These are phyloP conservation scores for Somion occarium DNA, from an alignment of 1,284 basidiomycete genomes.

Conservation along the genomic window DNA sequence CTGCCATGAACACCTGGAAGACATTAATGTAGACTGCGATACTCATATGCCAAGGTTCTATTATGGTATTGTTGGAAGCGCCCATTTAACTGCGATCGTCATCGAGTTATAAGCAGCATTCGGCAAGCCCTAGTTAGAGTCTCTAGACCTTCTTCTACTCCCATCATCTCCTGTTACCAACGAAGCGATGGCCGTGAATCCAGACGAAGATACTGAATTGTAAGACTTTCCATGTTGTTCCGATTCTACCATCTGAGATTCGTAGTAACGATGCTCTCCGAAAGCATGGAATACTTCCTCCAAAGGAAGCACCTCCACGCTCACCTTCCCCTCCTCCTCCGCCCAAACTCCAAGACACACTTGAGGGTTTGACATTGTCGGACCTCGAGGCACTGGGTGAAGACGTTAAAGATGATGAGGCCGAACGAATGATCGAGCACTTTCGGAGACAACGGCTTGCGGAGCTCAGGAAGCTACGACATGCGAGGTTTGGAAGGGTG, in stretches of 20 bases:
- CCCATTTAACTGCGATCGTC: too few species aligned
- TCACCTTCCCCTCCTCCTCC: constrained; percentile 71
- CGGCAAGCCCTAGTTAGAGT: too few species aligned
- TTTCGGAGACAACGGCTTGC: constrained; percentile 65
- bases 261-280: constrained; percentile 87
- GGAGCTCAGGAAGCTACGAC: constrained; percentile 56
- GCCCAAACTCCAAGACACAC: constrained; percentile 58
- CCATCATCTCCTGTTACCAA: too few species aligned
- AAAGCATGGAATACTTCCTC: constrained; percentile 87
- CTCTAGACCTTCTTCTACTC: too few species aligned
- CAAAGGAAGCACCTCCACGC: constrained; percentile 60
- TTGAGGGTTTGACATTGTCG: constrained; percentile 61
- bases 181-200: constrained; percentile 57
- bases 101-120: too few species aligned
- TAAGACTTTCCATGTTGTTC: constrained; percentile 33
- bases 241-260: constrained; percentile 7
- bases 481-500: constrained; percentile 79
- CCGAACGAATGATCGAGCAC: constrained; percentile 71
- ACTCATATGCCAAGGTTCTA: too few species aligned
- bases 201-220: constrained; percentile 93
- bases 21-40: too few species aligned
- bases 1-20: too few species aligned
- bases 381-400: constrained; percentile 70
- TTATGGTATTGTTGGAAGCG: too few species aligned
- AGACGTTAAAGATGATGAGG: constrained; percentile 70